Base-by-base conservation (phyloP, 495 filamentous ascomycete genomes). In the Physcia stellaris region DNA sequence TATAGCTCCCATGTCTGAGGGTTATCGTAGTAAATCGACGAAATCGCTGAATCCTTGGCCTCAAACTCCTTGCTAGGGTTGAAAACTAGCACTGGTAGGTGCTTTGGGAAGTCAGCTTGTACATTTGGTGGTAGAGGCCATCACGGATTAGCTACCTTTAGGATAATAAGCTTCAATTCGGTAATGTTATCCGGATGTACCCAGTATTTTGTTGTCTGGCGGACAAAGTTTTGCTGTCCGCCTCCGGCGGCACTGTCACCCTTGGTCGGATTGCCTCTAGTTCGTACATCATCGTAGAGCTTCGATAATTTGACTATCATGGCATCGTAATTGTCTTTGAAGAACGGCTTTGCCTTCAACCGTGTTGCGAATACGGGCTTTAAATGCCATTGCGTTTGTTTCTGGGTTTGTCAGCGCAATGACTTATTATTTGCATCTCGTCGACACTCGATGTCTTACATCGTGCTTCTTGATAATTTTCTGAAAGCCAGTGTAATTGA, bases 401-500 rank as follows among this genome's bases (percentile, higher is more conserved):
- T 99, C 82, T 92, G 46, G 35, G 17, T 47, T 17, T 48, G 38
- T 45, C 32, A 53, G 63, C 45, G 61, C 56, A 49, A 40, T 20
- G 17, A 9, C 16, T 11, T 32, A 13, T 16, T 35, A 37, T 22
- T 13, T 6, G 6, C 28, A 21, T 16, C 13, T 18, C 2, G 2
- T 15, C 10, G 20, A 10, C 37, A 19, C 34, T 30, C 24, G 39
- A 16, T 2, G 28, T 71, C 81, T 38, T 61, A 90, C 85, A 68
- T 99, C 90, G 58, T 99, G 90, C 65, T 99, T 99, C 67, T 99
- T 99, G 56, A 99, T 94, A 50, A 99, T 99, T 67, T 99, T 99
- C 67, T 95, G 92, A 53, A 99, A 99, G 1, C 92, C 90, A 1
- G 88, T 95, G 52, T 99, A 99, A 59, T 99, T 99, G 54, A 99